Base-by-base conservation (phyloP, 148 eudicot species). In the Nyssa sinensis region DNA sequence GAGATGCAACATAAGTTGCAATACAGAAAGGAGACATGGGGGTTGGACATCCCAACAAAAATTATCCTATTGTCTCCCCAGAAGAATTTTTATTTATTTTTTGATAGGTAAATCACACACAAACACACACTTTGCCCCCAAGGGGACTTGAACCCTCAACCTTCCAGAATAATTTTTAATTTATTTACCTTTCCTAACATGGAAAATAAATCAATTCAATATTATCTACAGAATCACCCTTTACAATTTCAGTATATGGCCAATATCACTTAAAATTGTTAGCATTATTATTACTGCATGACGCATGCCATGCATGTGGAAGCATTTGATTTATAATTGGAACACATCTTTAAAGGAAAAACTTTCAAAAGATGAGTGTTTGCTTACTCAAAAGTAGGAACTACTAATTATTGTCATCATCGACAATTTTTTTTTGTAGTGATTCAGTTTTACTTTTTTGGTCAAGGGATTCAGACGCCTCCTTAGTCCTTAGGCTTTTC, bases 301-400 rank as follows among this genome's bases (percentile, higher is more conserved):
- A 44, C 30, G 51, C 61, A 51, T 59, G 53, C 39, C 35, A 28
- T 28, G 34, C 67, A 72, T 41, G 67, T 21, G 41, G 25, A 67
- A 11, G 47, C 12, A 39, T 62, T 31, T 30, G 75, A 24, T 61
- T 55, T 55, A 19, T 21, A 14, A 59, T 37, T 29, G 39, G 65
- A 28, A 62, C 66, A 67, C 16, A 59, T 23, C 9, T 37, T 9
- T 37, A 37, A 37, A 37, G 44, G 4, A 9, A 37, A 3, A 37
- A 3, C 44, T 37, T 37, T 4, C 44, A 37, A 39, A 12, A 39
- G 44, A 39, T 39, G 44, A 39, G 11, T 6, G 8, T 12, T n/a
- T 39, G 44, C 7, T 39, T 1, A 9, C 44, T 39, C 11, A 39
- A 39, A 39, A 39, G 44, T 39, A 3, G 9, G 44, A 39, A 39